A percentile compares a stretch with the other conserved stretches of the same genome.
phyloP scores from a whole-genome alignment of 495 filamentous ascomycete species.

The Hyaloscypha variabilis region DNA sequence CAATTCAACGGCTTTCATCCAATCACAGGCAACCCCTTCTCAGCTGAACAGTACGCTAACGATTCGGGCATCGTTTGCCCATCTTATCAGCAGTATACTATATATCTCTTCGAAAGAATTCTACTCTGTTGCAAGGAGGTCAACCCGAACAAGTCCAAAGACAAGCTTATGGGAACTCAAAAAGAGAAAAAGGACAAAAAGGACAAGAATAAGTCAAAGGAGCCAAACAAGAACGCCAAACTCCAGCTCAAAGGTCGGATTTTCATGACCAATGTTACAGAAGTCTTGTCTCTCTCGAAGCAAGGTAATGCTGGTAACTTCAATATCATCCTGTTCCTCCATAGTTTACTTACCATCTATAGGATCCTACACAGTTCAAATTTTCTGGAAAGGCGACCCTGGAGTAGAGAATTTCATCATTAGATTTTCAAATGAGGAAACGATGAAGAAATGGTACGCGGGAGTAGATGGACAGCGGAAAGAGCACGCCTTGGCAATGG shows the following conservation, averaged over 20 bases:
- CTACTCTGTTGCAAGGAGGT: constrained; percentile 97
- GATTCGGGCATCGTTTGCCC: constrained; percentile 28
- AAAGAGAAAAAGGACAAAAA: constrained; percentile 74
- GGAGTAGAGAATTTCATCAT: constrained; percentile 97
- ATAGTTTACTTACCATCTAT: constrained; percentile 28
- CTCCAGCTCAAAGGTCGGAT: constrained; percentile 95
- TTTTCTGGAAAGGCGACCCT: constrained; percentile 98
- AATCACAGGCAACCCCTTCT: constrained; percentile 12
- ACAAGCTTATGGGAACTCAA: constrained; percentile 63
- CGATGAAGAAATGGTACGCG: constrained; percentile 86
- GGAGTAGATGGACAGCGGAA: constrained; percentile 63
- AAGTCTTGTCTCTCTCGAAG: constrained; percentile 80
- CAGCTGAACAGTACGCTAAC: constrained; percentile 26
- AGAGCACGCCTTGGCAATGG: constrained; percentile 36
- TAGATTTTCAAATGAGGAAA: constrained; percentile 85
- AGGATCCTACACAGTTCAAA: constrained; percentile 94
- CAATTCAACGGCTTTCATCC: not conserved
- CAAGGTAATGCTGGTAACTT: constrained; percentile 60
- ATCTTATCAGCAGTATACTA: constrained; percentile 72
- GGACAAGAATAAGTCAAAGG: constrained; percentile 70
- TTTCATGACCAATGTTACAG: constrained; percentile 99
- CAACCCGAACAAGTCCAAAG: constrained; percentile 76
- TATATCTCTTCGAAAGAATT: constrained; percentile 95
- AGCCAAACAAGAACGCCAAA: constrained; percentile 69
- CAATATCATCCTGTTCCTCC: not conserved